Evolutionary conservation across 352 stramenopile species (phyloP).

Genomic region (Phytophthora vignae): DNA sequence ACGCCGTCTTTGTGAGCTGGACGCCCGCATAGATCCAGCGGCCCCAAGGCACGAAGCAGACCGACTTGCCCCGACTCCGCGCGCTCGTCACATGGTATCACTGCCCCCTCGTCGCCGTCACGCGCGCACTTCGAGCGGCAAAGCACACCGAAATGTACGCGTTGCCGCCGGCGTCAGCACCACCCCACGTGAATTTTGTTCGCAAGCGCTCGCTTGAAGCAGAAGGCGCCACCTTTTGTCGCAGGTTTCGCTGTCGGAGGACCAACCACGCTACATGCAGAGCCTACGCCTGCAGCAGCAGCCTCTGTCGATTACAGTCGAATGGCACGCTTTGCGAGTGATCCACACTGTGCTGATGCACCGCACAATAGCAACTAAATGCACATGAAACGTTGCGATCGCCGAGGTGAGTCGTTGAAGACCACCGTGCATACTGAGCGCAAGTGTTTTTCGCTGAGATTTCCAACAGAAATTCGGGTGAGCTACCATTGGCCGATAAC

Average conservation of each 20-base stretch:
- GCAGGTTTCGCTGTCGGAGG: background rate
- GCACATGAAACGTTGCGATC: background rate
- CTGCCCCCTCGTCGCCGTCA: background rate
- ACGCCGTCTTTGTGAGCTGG: background rate
- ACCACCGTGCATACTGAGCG: background rate
- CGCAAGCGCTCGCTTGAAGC: background rate
- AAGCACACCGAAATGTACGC: too few species aligned
- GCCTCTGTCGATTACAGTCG: background rate
- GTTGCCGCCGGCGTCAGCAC: too few species aligned
- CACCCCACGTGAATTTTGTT: background rate
- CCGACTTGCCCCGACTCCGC: slow-evolving; percentile 8
- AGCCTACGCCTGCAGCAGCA: background rate
- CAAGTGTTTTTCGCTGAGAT: background rate
- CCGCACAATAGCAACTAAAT: background rate
- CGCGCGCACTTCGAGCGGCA: background rate
- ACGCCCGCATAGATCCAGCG: background rate
- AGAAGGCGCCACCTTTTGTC: background rate
- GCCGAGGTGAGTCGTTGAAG: background rate
- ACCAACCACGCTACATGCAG: background rate
- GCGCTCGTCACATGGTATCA: background rate
- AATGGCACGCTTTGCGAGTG: too few species aligned
- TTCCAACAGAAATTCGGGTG: background rate
- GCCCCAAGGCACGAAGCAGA: background rate
- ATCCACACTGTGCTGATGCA: too few species aligned
- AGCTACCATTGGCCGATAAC: background rate